Evolutionary conservation across 441 rosid genomes (phyloP), one percentile per base, ranked within the genome.

Genomic region (Geranium incanum): DNA sequence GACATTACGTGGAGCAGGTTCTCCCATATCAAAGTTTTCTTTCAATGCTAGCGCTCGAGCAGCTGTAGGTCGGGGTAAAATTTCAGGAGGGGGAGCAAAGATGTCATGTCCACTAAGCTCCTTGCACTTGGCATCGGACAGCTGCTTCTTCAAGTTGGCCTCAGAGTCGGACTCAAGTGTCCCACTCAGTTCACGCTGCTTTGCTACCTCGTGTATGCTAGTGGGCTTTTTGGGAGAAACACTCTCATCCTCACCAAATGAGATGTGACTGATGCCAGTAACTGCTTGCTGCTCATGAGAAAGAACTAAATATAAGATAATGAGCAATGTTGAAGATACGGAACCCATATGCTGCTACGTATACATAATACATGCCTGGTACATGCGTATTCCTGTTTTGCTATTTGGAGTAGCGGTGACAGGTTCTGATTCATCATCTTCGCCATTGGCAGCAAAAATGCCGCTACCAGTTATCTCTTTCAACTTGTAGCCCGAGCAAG

Each of bases 391-490:
- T 36, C 81, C 79, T 16, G 93, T 82, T 84, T 74, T 87, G 78
- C 72, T 84, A 68, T 81, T 83, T 5, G 88, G 74, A 66, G 74
- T 81, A n/a, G n/a, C n/a, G n/a, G n/a, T n/a, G 15, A 79, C 84
- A 59, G 83, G 70, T 76, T 95, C 92, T 1, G 80, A 59, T 13
- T 74, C 68, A 48, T 85, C 97, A 45, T 77, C 65, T 71, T 85
- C 92, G 75, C 82, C 89, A 43, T 82, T 80, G 50, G 81, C 88
- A 12, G 85, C 72, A 81, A 95, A 95, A 71, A 95, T 95, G 48
- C 96, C 96, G 81, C 98, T 92, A 23, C 99, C 99, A 28, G 92
- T 89, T 55, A 95, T 92, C 88, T 95, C 99, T 77, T 95, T 92
- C 89, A 90, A 82, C 79, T 92, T 95, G 73, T 89, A 83, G 68